phyloP scores from a whole-genome alignment of 345 rosid genomes.

The Aegle marmelos region DNA sequence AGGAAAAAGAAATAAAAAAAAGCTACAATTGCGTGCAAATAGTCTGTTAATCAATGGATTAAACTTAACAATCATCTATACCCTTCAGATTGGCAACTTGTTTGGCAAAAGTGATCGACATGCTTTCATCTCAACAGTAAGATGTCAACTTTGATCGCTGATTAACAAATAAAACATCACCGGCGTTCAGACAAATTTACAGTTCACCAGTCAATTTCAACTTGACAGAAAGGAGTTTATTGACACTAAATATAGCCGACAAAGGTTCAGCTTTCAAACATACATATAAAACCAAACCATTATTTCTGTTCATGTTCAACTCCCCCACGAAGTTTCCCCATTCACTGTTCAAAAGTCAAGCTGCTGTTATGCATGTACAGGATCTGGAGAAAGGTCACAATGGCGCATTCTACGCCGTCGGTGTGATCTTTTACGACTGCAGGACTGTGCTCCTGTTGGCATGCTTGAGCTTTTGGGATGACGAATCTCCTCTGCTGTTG shows the following conservation, averaged over 20 bases:
- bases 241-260: neutral
- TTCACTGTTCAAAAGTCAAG: neutral
- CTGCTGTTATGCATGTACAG: neutral
- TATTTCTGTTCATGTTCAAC: neutral
- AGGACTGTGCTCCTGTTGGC: conserved; percentile 18
- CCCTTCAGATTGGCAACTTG: too few relatives aligned
- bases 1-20: too few relatives aligned
- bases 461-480: conserved; percentile 22
- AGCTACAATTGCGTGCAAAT: neutral
- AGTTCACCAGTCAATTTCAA: neutral
- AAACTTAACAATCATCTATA: too few relatives aligned
- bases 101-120: neutral
- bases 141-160: neutral
- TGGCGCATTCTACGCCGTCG: conserved; percentile 35
- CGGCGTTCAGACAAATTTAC: neutral
- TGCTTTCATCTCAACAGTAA: neutral
- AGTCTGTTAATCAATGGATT: neutral
- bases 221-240: neutral
- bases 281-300: neutral
- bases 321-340: too few relatives aligned
- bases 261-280: neutral
- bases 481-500: conserved; percentile 37
- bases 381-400: conserved; percentile 22
- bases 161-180: neutral
- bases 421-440: conserved; percentile 40